Base-by-base conservation (phyloP, 495 filamentous ascomycete genomes). In the Talaromyces ruber region DNA sequence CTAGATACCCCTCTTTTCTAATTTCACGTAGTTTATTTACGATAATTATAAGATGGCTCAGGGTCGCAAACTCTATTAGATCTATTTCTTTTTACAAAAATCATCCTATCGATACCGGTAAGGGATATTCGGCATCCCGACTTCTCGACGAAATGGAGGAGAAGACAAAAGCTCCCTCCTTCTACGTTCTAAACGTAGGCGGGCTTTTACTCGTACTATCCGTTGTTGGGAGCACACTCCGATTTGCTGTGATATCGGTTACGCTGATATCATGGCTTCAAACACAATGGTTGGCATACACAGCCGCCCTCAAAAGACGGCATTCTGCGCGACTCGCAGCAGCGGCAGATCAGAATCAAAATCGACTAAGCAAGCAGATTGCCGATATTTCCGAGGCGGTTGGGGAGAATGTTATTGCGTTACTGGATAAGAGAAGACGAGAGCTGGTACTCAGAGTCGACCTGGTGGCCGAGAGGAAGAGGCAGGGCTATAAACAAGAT, bases 241-340 rank as follows among this genome's bases (percentile, higher is more conserved):
- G 59, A 51, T 60, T 60, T 25, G 50, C 50, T 6, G 22, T 60
- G 12, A 34, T 60, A 60, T 60, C 59, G 8, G 39, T 52, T 12
- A 51, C 45, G 16, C 26, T 60, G 43, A n/a, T 60, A 52, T 51
- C 25, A 12, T 60, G 59, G 59, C 59, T 60, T 52, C 59, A 60
- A 60, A 60, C 12, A n/a, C 21, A 60, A 52, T 60, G 59, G 59
- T 14, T 52, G 9, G 59, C 14, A 24, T 60, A 60, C 32, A 60
- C 39, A 3, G 30, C 28, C 1, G 2, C 30, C 26, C 28, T 60
- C 4, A 32, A 52, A 25, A 52, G 50, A 9, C 59, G 59, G 59
- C 59, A 25, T 14, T 52, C 26, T 25, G 59, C 59, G 6, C 39
- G 59, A 21, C 59, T 60, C 4, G 59, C 59, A 29, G 59, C 59